Evolutionary conservation across 208 protist species (phyloP).

Genomic region (Acanthamoeba quina): DNA sequence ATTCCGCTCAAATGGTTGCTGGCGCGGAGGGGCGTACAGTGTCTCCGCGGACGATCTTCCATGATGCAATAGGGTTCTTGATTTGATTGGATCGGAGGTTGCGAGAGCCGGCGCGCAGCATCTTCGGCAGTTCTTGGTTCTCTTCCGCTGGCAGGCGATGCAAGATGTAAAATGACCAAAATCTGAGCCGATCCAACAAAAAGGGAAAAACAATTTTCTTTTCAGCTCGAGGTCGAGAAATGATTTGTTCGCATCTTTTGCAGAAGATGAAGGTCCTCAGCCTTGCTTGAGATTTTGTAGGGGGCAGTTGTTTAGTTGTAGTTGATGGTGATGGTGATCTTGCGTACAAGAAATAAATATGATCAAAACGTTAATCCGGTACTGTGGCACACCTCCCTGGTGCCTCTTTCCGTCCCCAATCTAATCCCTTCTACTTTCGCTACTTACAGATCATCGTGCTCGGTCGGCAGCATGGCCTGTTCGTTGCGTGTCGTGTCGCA

Average conservation of each 20-base stretch:
- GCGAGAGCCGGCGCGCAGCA: neutral
- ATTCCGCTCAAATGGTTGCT: neutral
- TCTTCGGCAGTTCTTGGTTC: neutral
- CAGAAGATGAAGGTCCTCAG: no score
- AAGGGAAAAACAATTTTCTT: no score
- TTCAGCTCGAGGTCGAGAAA: no score
- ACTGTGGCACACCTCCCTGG: neutral
- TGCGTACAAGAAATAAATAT: no score
- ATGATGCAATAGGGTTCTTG: neutral
- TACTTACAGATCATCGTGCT: slow-evolving; percentile 7
- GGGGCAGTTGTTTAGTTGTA: neutral
- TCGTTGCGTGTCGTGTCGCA: no score
- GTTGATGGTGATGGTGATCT: neutral
- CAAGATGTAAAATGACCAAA: no score
- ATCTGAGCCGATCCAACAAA: no score
- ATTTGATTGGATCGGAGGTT: neutral
- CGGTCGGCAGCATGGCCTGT: slow-evolving; percentile 4
- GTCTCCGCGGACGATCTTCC: slow-evolving; percentile 55
- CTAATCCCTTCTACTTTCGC: neutral
- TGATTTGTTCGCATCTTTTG: no score
- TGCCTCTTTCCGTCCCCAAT: neutral
- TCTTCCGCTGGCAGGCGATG: neutral
- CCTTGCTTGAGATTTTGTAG: no score
- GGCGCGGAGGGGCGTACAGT: neutral
- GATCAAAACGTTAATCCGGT: neutral